Conservation (phyloP, 2,329 filamentous ascomycete species). For the Fonsecaea monophora region DNA sequence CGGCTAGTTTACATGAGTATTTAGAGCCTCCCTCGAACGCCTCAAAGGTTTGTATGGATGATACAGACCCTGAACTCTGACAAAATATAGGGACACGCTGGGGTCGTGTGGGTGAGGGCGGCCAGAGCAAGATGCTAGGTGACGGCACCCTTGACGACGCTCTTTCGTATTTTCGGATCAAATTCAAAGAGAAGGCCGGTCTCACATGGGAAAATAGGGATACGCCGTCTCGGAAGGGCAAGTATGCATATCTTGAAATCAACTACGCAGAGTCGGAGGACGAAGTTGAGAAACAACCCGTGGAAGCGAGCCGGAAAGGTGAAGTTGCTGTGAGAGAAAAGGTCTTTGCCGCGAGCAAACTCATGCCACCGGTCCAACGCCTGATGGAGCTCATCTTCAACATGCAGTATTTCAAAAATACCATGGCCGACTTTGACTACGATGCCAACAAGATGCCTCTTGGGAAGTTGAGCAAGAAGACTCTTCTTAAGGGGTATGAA, state of each 20-base stretch:
- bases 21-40: background rate
- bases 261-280: constrained; percentile 76
- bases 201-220: constrained; percentile 58
- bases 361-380: constrained; percentile 66
- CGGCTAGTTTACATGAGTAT: background rate
- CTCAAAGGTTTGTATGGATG: background rate
- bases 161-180: constrained; percentile 58
- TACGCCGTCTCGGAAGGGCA: constrained; percentile 59
- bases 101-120: constrained; percentile 73
- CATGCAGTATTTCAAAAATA: constrained; percentile 70
- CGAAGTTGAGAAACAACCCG: constrained; percentile 44
- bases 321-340: constrained; percentile 41
- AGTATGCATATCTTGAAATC: constrained; percentile 82
- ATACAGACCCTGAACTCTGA: background rate
- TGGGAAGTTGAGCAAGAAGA: constrained; percentile 81
- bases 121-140: constrained; percentile 54
- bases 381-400: constrained; percentile 87
- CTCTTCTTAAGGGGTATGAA: constrained; percentile 76
- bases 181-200: constrained; percentile 65
- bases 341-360: constrained; percentile 55
- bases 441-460: constrained; percentile 74
- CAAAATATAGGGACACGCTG: constrained; percentile 65
- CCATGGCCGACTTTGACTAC: constrained; percentile 52
- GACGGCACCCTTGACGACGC: constrained; percentile 50
- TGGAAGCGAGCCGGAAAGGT: constrained; percentile 39